Percentiles rank a stretch among this genome's conserved stretches.
phyloP scores from a whole-genome alignment of 345 rosid genomes.

The Dipteronia dyeriana region DNA sequence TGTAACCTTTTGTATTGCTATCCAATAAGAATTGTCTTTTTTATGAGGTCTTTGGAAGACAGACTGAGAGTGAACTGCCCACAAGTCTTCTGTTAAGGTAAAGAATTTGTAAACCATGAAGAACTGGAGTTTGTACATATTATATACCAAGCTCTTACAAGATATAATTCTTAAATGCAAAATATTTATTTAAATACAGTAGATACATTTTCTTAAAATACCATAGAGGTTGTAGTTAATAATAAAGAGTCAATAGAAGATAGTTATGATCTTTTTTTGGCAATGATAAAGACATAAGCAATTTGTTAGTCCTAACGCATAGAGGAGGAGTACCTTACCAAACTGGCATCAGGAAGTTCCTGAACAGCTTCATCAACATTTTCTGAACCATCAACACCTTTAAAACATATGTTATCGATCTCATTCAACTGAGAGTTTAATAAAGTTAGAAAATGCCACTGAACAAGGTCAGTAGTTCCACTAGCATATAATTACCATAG shows the following conservation, averaged over 20 bases:
- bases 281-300: constrained; percentile 2
- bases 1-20: constrained; percentile 80
- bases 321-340: constrained; percentile 74
- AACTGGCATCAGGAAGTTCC: constrained; percentile 98
- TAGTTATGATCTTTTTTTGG: constrained; percentile 4
- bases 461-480: not conserved
- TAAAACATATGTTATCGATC: not conserved
- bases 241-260: not conserved
- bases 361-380: constrained; percentile 95
- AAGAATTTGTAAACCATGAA: no score
- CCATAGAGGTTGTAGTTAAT: not conserved
- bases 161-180: no score
- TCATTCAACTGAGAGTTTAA: not conserved
- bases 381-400: constrained; percentile 33
- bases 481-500: not conserved
- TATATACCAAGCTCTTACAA: no score
- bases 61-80: constrained; percentile 82
- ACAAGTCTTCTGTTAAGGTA: constrained; percentile 58
- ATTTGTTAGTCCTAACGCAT: constrained; percentile 25
- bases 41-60: constrained; percentile 86
- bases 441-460: not conserved
- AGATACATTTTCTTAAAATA: not conserved
- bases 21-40: constrained; percentile 69
- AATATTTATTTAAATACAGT: not conserved
- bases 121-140: no score